Conservation (phyloP, 2,329 filamentous ascomycete species). For the Verticillium albo-atrum region DNA sequence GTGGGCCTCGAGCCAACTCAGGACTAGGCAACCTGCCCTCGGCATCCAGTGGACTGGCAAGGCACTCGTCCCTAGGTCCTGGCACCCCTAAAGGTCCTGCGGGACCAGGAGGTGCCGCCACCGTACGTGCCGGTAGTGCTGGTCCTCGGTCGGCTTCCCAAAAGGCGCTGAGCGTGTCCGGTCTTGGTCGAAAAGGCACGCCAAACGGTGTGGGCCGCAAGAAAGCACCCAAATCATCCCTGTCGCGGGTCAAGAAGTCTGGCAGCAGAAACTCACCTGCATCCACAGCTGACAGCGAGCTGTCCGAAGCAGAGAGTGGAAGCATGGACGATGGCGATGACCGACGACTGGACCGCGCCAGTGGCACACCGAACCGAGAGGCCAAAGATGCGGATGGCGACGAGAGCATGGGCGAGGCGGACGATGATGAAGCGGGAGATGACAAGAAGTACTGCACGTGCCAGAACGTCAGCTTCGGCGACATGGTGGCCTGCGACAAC, state of each 20-base stretch:
- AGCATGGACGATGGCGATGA: slow-evolving; percentile 48
- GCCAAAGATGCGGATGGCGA: slow-evolving; percentile 40
- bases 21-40: slow-evolving; percentile 42
- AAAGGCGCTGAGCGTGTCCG: slow-evolving; percentile 35
- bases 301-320: slow-evolving; percentile 57
- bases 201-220: slow-evolving; percentile 40
- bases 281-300: slow-evolving; percentile 59
- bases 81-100: slow-evolving; percentile 51
- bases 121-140: slow-evolving; percentile 51
- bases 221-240: slow-evolving; percentile 54
- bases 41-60: slow-evolving; percentile 54
- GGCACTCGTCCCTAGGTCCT: slow-evolving; percentile 59
- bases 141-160: slow-evolving; percentile 48
- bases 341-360: slow-evolving; percentile 11
- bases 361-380: slow-evolving; percentile 21
- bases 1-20: slow-evolving; percentile 43
- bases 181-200: slow-evolving; percentile 43
- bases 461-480: slow-evolving; percentile 77
- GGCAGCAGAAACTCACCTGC: slow-evolving; percentile 56
- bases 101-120: slow-evolving; percentile 22
- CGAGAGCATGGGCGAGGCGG: slow-evolving; percentile 50
- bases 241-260: slow-evolving; percentile 58
- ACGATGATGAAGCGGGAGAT: slow-evolving; percentile 68
- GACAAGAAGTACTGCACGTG: slow-evolving; percentile 82
- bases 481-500: slow-evolving; percentile 89